Evolutionary conservation across 371 early-diverging fungal genomes (phyloP).

Genomic region (Phascolomyces articulosus): DNA sequence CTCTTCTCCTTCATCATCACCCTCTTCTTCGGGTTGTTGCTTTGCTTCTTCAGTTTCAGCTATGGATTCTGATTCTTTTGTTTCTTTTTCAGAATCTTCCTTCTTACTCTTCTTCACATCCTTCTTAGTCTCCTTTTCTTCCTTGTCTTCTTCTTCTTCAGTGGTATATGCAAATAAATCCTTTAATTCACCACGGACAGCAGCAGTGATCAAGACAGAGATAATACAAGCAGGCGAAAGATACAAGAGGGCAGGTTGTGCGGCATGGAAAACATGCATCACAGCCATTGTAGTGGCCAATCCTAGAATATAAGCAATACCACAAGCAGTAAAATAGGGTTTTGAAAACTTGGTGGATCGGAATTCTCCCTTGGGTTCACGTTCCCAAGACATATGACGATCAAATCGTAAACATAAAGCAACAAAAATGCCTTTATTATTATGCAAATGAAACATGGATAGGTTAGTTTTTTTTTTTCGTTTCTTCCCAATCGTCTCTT

Average conservation of each 20-base stretch:
- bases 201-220: constrained; percentile 80
- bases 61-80: neutral
- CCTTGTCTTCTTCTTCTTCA: constrained; percentile 63
- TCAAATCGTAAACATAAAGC: constrained; percentile 91
- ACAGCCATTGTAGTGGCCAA: constrained; percentile 89
- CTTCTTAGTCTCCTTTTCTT: constrained; percentile 30
- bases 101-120: neutral
- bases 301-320: constrained; percentile 84
- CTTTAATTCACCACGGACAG: constrained; percentile 81
- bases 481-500: too few relatives aligned
- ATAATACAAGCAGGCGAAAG: constrained; percentile 95
- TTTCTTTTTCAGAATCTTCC: constrained; percentile 4
- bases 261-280: constrained; percentile 96
- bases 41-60: constrained; percentile 24
- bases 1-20: constrained; percentile 9
- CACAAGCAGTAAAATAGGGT: constrained; percentile 87
- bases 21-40: neutral
- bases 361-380: constrained; percentile 51
- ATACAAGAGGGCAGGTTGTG: constrained; percentile 97
- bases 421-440: constrained; percentile 77
- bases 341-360: constrained; percentile 72
- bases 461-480: too few relatives aligned
- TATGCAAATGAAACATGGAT: too few relatives aligned
- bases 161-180: constrained; percentile 82
- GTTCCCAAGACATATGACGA: constrained; percentile 65